Evolutionary conservation across 306 rosid species (phyloP), one percentile per base, ranked within the genome.

Genomic region (Trifolium fragiferum): DNA sequence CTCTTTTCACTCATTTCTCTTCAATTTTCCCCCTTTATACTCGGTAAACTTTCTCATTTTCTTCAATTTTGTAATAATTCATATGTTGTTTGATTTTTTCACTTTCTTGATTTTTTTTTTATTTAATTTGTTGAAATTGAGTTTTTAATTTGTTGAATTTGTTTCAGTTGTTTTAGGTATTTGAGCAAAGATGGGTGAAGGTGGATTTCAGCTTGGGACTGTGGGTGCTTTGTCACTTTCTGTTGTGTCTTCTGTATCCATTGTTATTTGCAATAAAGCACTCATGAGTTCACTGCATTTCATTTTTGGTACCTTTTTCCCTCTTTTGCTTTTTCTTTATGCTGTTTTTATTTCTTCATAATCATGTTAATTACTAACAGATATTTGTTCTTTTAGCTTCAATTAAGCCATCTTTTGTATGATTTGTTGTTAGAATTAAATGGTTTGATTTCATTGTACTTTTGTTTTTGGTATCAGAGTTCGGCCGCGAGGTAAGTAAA

Each of bases 151-250:
- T 43, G 65, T 73, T 46, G 27, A 66, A 83, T 4, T 21, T 47
- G 16, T 80, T 25, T 59, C 4, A 40, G 46, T 46, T 25, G 72
- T 70, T 50, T 68, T 61, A 68, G 68, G 65, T 15, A 57, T 66
- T 74, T 50, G 70, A 72, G 70, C 69, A 68, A 78, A 84, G 82
- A 92, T 92, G 98, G 89, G 92, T 21, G 94, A 88, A 80, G 89
- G 91, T 20, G 92, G 89, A 73, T 92, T 90, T 75, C 98, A 89
- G 86, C 82, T 92, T 66, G 96, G 96, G 27, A 92, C 98, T 8
- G 84, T 88, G n/a, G 98, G 98, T 51, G 98, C 98, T 73, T 90
- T 92, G 91, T 64, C 87, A 75, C 94, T 92, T 13, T 92, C 98
- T 10, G 98, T 92, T 76, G 90, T 92, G 8, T 92, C 98, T 9